These are phyloP conservation scores for Leccinum incarnatum DNA, from an alignment of 768 basidiomycete species.

Conservation along the genomic window DNA sequence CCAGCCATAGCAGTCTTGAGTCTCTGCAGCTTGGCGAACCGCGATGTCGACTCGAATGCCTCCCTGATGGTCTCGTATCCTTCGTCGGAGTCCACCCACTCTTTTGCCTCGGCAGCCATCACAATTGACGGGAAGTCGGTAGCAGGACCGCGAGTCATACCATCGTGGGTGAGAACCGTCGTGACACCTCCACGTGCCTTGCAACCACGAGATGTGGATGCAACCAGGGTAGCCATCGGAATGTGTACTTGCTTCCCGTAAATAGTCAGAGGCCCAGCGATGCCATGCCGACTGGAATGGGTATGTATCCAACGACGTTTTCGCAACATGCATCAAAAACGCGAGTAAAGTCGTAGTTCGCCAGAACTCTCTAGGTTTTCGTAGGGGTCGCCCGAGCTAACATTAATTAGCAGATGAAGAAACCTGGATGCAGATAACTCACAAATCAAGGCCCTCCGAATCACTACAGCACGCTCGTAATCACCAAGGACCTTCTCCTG, in stretches of 20 bases:
- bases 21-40: constrained; percentile 83
- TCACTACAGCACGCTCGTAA: too few relatives aligned
- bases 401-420: constrained; percentile 10
- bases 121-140: constrained; percentile 87
- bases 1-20: constrained; percentile 92
- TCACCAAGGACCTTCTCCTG: too few relatives aligned
- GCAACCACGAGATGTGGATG: constrained; percentile 95
- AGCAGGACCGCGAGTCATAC: constrained; percentile 98
- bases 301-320: constrained; percentile 97
- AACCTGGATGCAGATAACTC: constrained; percentile 31
- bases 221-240: constrained; percentile 98
- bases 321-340: constrained; percentile 98
- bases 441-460: constrained; percentile 34
- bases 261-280: constrained; percentile 87
- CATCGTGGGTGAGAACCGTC: constrained; percentile 89
- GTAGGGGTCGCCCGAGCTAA: constrained; percentile 83
- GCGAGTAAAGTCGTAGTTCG: constrained; percentile 88
- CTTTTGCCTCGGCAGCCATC: constrained; percentile 78
- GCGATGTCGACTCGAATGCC: constrained; percentile 92
- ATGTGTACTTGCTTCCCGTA: constrained; percentile 85
- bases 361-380: constrained; percentile 79
- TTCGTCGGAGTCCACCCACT: constrained; percentile 82
- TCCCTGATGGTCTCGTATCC: constrained; percentile 73
- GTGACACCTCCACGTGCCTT: constrained; percentile 96
- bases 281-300: constrained; percentile 84